Conservation (phyloP, 2,329 filamentous ascomycete genomes). For the Neurospora sp. region DNA sequence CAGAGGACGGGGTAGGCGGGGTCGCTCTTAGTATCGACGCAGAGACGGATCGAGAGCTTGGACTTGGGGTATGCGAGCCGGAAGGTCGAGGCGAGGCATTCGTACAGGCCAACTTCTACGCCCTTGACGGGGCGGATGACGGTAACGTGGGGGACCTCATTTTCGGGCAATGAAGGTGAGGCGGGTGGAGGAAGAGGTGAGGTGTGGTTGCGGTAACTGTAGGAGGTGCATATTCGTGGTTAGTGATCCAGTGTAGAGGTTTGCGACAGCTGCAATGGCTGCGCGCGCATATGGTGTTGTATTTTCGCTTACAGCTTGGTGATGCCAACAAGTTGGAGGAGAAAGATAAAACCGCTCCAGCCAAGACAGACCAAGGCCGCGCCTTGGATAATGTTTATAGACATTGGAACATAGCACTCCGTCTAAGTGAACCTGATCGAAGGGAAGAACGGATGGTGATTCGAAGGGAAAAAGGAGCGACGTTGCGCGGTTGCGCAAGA, state of each 20-base stretch:
- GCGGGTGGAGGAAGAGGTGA: constrained; percentile 36
- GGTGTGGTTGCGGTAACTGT: constrained; percentile 46
- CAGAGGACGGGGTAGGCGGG: constrained; percentile 67
- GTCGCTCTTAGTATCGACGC: constrained; percentile 65
- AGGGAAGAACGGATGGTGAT: constrained; percentile 10
- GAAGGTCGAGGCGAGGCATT: constrained; percentile 83
- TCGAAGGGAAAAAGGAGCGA: constrained; percentile 15
- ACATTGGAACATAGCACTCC: constrained; percentile 15
- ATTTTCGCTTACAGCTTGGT: constrained; percentile 40
- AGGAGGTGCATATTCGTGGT: background rate
- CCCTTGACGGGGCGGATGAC: constrained; percentile 91
- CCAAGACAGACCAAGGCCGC: constrained; percentile 38
- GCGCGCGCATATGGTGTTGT: background rate
- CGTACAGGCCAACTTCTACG: constrained; percentile 79
- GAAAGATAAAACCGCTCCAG: constrained; percentile 43
- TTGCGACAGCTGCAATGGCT: background rate
- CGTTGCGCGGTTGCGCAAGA: background rate
- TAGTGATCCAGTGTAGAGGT: background rate
- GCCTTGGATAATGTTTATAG: constrained; percentile 21
- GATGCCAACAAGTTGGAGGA: constrained; percentile 47
- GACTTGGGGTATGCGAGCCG: constrained; percentile 68
- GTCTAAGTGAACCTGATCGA: constrained; percentile 4
- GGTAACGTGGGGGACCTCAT: constrained; percentile 70
- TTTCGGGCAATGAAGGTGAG: constrained; percentile 38
- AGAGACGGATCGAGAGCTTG: constrained; percentile 73